Evolutionary conservation across 805 yeast species (phyloP), one percentile per base, ranked within the genome.

Genomic region (Metschnikowia arizonensis): DNA sequence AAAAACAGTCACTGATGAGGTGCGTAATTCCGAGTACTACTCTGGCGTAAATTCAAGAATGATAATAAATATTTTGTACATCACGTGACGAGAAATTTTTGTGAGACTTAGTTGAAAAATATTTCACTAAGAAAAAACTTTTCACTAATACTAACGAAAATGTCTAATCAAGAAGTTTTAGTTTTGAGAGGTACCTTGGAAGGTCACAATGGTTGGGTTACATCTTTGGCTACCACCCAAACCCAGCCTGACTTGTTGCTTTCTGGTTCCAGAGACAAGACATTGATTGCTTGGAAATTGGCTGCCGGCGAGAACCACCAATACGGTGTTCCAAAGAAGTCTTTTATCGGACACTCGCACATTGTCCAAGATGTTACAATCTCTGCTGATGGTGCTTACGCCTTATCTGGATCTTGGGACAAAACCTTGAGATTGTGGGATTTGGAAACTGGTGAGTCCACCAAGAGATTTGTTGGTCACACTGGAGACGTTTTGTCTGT

Each of bases 151-250:
- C 34, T 36, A 38, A 23, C 45, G 41, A 64, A 50, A 50, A 85
- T 85, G 90, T 78, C 89, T 75, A 81, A 79, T 67, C 84, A 81
- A 76, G 97, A 90, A 87, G 95, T 90, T 83, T 83, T 91, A 81
- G 97, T 91, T 76, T 87, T 93, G 76, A 90, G 98, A 85, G 99
- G 98, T 75, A 88, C 98, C 83, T 85, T 93, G 74, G 97, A 91
- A 81, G 97, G 88, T 54, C 75, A 73, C 73, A 68, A 66, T 57
- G 76, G 76, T 69, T 91, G 98, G 98, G 99, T 93, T 69, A 93
- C 99, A 60, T 82, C 97, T 73, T 82, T 93, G 67, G 96, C 98
- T 77, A 93, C 98, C 78, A 84, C 96, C 72, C 85, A 89, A 68
- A 89, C 90, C 72, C 88, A 89, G 83, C 99, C 99, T 77, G 97